Evolutionary conservation across 257 asterid genomes (phyloP), one percentile per base, ranked within the genome.

Genomic region (Solanum lycopersicoides): DNA sequence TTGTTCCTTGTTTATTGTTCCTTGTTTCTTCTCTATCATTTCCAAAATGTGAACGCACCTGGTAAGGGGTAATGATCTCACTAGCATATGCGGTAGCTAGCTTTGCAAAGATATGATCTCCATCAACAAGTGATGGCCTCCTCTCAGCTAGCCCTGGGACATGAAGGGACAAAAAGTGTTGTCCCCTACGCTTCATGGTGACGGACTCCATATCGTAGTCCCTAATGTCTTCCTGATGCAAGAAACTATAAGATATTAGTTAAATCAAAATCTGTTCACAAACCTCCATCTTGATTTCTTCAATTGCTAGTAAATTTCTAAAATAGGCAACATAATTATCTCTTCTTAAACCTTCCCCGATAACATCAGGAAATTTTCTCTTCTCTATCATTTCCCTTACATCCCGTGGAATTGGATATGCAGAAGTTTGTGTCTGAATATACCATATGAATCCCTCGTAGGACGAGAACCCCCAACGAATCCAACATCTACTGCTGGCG

Each of bases 71-170:
- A 20, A 59, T 30, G 63, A 77, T 84, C 74, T 80, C 83, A n/a
- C 56, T 72, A 88, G 88, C 92, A 89, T 89, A 88, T 65, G 82
- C 90, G 15, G 88, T 87, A 69, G 93, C 95, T 91, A 89, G 92
- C 87, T 76, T 92, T 87, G 88, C 98, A 87, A 90, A 90, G 88
- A 97, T 89, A 82, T 0, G 87, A 88, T 97, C 99, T 60, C 99
- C 98, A 69, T 4, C 41, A 84, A 95, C 94, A 89, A 97, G 98
- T 16, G 98, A 95, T 14, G 99, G 99, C 87, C 99, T 93, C 91
- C 92, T 97, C 93, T 97, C 99, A 45, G 98, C 99, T 90, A 95
- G 91, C 71, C 98, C 98, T 0, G 98, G 98, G 89, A 97, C 98
- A 93, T 92, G 96, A 60, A 95, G 97, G 63, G 96, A 87, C 88